Conservation (phyloP, 73 alveolate species). For the Paramecium primaurelia region DNA sequence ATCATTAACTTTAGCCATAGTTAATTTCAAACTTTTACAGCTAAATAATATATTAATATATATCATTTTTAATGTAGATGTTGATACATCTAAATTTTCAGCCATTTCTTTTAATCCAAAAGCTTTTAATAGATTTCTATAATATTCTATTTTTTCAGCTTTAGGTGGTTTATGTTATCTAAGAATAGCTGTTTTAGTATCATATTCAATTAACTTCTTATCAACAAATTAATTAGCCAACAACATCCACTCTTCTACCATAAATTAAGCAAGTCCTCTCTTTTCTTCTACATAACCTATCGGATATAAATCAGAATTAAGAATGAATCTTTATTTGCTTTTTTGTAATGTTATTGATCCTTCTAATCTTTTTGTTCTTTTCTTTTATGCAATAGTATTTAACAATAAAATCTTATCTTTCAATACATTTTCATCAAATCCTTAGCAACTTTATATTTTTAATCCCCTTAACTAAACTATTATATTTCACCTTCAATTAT, state of each 20-base stretch:
- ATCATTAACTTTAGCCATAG: not conserved
- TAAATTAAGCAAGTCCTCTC: slow-evolving; percentile 79
- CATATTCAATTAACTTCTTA: slow-evolving; percentile 74
- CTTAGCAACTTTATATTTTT: slow-evolving; percentile 64
- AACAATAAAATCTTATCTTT: slow-evolving; percentile 15
- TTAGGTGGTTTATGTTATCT: slow-evolving; percentile 85
- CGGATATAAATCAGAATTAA: slow-evolving; percentile 83
- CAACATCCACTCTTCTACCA: slow-evolving; percentile 97
- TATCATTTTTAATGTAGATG: too few species aligned
- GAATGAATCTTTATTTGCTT: slow-evolving; percentile 91
- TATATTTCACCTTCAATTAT: slow-evolving; percentile 59
- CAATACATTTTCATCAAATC: slow-evolving; percentile 28
- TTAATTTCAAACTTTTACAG: not conserved
- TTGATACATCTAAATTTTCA: not conserved
- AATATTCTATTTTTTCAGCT: slow-evolving; percentile 69
- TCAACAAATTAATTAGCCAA: slow-evolving; percentile 97
- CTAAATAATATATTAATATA: too few species aligned
- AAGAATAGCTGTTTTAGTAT: too few species aligned
- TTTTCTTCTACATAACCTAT: slow-evolving; percentile 86
- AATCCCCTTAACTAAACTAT: slow-evolving; percentile 51
- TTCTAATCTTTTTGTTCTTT: slow-evolving; percentile 79
- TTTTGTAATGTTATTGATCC: slow-evolving; percentile 94
- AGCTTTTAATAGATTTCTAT: slow-evolving; percentile 64
- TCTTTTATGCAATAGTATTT: slow-evolving; percentile 30
- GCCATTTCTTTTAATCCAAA: slow-evolving; percentile 57